Conservation (phyloP, 306 rosid genomes). For the Vigna unguiculata region DNA sequence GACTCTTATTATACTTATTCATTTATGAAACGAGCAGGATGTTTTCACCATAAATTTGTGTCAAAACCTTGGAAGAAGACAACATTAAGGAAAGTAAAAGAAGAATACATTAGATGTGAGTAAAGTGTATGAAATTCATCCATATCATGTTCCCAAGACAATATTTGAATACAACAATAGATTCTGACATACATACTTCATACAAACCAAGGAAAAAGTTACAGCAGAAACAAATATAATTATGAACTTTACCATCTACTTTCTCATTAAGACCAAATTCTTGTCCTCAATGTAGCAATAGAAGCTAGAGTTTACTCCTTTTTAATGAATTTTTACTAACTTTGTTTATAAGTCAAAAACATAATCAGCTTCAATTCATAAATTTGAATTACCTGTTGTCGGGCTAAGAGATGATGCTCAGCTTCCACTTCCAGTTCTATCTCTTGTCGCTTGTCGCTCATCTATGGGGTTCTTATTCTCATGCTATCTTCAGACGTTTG, state of each 20-base stretch:
- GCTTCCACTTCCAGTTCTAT: slow-evolving; percentile 81
- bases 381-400: slow-evolving; percentile 60
- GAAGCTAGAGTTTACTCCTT: background rate
- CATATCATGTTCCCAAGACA: background rate
- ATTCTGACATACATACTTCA: background rate
- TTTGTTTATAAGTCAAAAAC: background rate
- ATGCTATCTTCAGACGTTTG: too few species aligned
- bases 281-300: slow-evolving; percentile 7
- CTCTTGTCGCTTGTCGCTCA: slow-evolving; percentile 49
- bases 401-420: slow-evolving; percentile 80
- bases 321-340: background rate
- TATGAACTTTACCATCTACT: background rate
- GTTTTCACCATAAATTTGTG: background rate
- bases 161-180: background rate
- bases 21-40: background rate
- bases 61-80: background rate
- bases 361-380: slow-evolving; percentile 7
- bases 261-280: background rate
- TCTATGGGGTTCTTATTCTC: too few species aligned
- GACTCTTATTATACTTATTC: background rate
- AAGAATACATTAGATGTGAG: background rate
- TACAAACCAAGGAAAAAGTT: background rate
- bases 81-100: background rate
- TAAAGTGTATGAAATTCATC: background rate
- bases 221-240: background rate